These are phyloP conservation scores for Bombardia bombarda DNA, from an alignment of 495 filamentous ascomycete species.

Conservation along the genomic window DNA sequence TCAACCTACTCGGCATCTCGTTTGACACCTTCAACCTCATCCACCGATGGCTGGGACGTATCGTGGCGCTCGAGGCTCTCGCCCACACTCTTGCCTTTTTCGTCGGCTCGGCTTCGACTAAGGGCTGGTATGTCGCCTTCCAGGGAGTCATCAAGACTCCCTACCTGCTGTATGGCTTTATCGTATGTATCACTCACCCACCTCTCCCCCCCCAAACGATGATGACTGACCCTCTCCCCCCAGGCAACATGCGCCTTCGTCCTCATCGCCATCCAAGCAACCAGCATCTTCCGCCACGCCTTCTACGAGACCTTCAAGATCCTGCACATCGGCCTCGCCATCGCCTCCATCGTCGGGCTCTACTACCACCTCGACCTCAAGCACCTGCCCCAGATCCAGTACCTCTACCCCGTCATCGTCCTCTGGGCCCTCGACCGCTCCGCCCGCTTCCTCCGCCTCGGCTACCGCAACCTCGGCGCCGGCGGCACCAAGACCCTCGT, in stretches of 20 bases:
- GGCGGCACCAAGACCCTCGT: conserved; percentile 50
- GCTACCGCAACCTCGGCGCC: conserved; percentile 63
- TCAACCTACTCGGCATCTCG: conserved; percentile 53
- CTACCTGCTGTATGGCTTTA: conserved; percentile 45
- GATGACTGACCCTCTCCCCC: conserved; percentile 11
- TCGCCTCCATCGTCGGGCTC: conserved; percentile 56
- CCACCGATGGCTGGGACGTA: conserved; percentile 71
- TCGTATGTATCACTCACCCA: conserved; percentile 49
- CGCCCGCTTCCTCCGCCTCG: conserved; percentile 42
- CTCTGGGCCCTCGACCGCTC: conserved; percentile 62
- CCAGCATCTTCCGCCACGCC: conserved; percentile 73
- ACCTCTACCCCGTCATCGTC: conserved; percentile 50
- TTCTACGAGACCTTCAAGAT: conserved; percentile 84
- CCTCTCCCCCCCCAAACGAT: not conserved
- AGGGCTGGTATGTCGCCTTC: conserved; percentile 39
- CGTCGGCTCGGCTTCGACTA: conserved; percentile 16
- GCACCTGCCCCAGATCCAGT: conserved; percentile 51
- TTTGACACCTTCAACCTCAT: conserved; percentile 75
- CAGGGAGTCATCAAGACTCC: conserved; percentile 22
- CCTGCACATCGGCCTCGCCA: conserved; percentile 63
- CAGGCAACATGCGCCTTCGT: conserved; percentile 53
- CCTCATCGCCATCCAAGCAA: conserved; percentile 60
- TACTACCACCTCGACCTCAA: conserved; percentile 62
- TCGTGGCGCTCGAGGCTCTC: conserved; percentile 58
- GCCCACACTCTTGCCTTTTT: conserved; percentile 51